Percentiles rank a stretch among this genome's conserved stretches.
phyloP scores from a whole-genome alignment of 352 stramenopile species.

The Globisporangium megalacanthum region DNA sequence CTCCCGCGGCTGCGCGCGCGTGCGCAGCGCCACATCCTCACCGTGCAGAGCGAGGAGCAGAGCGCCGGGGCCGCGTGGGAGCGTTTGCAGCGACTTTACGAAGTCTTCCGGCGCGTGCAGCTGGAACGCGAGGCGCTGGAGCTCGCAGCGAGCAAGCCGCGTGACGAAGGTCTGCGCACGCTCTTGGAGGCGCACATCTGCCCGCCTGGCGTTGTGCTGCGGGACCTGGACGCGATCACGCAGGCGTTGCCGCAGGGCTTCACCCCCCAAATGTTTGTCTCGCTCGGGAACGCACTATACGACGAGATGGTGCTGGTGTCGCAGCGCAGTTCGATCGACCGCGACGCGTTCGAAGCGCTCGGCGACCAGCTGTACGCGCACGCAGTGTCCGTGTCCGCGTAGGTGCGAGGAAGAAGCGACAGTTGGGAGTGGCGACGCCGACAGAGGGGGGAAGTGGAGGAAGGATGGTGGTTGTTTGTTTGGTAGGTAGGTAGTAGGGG shows the following conservation, averaged over 20 bases:
- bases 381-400: conserved; percentile 43
- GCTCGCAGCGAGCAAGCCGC: conserved; percentile 8
- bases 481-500: no score
- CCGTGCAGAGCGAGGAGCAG: conserved; percentile 38
- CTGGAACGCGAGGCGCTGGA: conserved; percentile 22
- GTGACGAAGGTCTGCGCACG: conserved; percentile 44
- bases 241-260: conserved; percentile 58
- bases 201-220: conserved; percentile 31
- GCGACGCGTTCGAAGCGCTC: conserved; percentile 41
- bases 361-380: conserved; percentile 54
- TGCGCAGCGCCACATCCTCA: conserved; percentile 21
- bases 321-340: conserved; percentile 39
- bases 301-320: conserved; percentile 52
- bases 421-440: background rate
- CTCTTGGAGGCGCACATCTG: conserved; percentile 35
- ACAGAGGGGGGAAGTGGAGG: background rate
- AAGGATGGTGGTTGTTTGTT: background rate
- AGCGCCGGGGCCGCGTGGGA: conserved; percentile 48
- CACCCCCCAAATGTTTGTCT: conserved; percentile 60
- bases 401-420: background rate
- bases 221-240: conserved; percentile 48
- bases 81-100: conserved; percentile 53
- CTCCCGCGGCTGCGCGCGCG: conserved; percentile 8
- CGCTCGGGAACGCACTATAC: conserved; percentile 62
- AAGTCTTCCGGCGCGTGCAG: conserved; percentile 44